phyloP scores from a whole-genome alignment of 2,329 filamentous ascomycete species.

The Ophiosphaerella korrae region DNA sequence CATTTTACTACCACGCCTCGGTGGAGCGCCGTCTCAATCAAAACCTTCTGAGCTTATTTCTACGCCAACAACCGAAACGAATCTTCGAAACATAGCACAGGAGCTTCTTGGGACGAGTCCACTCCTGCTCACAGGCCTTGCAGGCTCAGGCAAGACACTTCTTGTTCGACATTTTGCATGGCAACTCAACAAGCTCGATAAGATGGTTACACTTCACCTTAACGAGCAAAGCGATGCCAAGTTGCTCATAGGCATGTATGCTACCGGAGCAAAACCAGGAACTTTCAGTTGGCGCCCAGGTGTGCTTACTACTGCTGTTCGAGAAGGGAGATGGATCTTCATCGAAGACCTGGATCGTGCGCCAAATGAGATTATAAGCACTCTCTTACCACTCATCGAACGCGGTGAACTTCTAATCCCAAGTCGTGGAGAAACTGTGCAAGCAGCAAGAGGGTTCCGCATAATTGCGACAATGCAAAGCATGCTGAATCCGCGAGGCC shows the following conservation, averaged over 20 bases:
- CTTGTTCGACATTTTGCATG: conserved; percentile 81
- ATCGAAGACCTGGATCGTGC: conserved; percentile 97
- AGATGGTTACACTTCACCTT: conserved; percentile 91
- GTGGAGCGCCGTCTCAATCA: conserved; percentile 34
- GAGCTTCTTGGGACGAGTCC: conserved; percentile 72
- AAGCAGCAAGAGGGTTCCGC: conserved; percentile 82
- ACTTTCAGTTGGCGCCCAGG: conserved; percentile 92
- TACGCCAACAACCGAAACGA: conserved; percentile 74
- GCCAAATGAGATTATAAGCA: conserved; percentile 92
- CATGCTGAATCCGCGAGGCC: conserved; percentile 65
- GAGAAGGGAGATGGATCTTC: conserved; percentile 92
- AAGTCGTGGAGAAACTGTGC: conserved; percentile 82
- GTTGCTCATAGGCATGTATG: conserved; percentile 91
- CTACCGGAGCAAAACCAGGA: conserved; percentile 83
- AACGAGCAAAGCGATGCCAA: conserved; percentile 99
- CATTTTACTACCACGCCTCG: conserved; percentile 46
- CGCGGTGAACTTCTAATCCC: conserved; percentile 88
- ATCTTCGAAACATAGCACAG: conserved; percentile 71
- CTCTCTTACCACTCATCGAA: conserved; percentile 89
- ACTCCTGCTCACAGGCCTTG: conserved; percentile 78
- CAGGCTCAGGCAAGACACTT: conserved; percentile 90
- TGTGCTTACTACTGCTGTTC: conserved; percentile 90
- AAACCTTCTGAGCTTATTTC: conserved; percentile 53
- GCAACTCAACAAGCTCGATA: conserved; percentile 75
- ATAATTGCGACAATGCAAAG: conserved; percentile 92